Conservation (phyloP, 345 rosid genomes). For the Aquilaria malaccensis region DNA sequence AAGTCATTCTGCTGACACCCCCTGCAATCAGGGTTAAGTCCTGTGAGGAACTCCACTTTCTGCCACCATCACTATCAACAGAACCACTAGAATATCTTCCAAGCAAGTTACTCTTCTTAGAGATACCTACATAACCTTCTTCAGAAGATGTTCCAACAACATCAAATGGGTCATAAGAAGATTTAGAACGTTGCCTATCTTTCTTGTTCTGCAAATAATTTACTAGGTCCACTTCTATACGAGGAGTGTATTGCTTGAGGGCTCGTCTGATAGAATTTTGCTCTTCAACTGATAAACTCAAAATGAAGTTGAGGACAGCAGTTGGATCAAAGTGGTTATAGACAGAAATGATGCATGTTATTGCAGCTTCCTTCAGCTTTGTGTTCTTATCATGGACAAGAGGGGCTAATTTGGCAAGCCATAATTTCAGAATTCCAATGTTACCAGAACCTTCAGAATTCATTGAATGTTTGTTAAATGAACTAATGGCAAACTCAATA, state of each 20-base stretch:
- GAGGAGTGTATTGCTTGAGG: constrained; percentile 91
- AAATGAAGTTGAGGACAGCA: constrained; percentile 90
- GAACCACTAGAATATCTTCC: constrained; percentile 88
- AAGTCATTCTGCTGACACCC: constrained; percentile 38
- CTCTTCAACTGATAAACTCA: constrained; percentile 92
- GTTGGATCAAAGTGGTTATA: constrained; percentile 79
- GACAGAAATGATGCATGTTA: constrained; percentile 88
- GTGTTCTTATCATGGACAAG: constrained; percentile 85
- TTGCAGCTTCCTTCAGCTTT: constrained; percentile 90
- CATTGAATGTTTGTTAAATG: constrained; percentile 77
- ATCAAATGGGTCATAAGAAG: constrained; percentile 82
- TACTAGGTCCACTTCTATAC: constrained; percentile 94
- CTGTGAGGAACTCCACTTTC: constrained; percentile 81
- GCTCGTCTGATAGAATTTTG: constrained; percentile 92
- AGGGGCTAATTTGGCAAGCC: constrained; percentile 93
- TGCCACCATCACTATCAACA: constrained; percentile 65
- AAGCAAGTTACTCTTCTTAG: constrained; percentile 63
- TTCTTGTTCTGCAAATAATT: constrained; percentile 94
- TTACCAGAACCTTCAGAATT: constrained; percentile 77
- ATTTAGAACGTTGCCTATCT: constrained; percentile 82
- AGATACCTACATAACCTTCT: constrained; percentile 60
- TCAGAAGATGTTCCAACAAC: constrained; percentile 91
- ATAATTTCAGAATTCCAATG: constrained; percentile 81
- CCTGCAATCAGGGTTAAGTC: constrained; percentile 45
- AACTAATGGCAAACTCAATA: constrained; percentile 83